phyloP scores from a whole-genome alignment of 352 stramenopile species.

The Elongisporangium anandrum region DNA sequence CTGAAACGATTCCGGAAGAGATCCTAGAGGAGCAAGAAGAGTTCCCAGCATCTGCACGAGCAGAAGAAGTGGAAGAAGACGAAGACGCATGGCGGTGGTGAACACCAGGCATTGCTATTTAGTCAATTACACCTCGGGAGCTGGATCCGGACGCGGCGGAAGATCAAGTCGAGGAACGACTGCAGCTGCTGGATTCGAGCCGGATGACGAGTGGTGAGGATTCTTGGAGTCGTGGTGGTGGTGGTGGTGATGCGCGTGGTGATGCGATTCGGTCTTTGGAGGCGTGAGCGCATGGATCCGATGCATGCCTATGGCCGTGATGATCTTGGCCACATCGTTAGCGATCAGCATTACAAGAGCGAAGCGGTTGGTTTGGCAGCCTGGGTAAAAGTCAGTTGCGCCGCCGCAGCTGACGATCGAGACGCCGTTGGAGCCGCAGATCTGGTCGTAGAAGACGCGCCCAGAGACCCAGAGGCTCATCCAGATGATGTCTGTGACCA shows the following conservation, averaged over 20 bases:
- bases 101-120: not conserved
- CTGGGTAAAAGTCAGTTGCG: slow-evolving; percentile 51
- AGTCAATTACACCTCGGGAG: not conserved
- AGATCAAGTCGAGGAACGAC: not conserved
- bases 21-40: slow-evolving; percentile 5
- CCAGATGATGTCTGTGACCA: slow-evolving; percentile 74
- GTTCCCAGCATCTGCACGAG: slow-evolving; percentile 18
- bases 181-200: not conserved
- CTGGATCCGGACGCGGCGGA: not conserved
- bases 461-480: slow-evolving; percentile 71
- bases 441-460: slow-evolving; percentile 70
- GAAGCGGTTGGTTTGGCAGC: slow-evolving; percentile 72
- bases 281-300: slow-evolving; percentile 32
- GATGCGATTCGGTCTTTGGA: slow-evolving; percentile 11
- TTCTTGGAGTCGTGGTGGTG: not conserved
- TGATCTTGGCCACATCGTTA: slow-evolving; percentile 52
- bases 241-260: not conserved
- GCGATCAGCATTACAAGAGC: slow-evolving; percentile 53
- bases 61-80: slow-evolving; percentile 44
- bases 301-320: slow-evolving; percentile 32
- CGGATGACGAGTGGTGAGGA: not conserved
- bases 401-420: slow-evolving; percentile 67
- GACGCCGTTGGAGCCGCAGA: slow-evolving; percentile 51
- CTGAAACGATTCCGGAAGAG: slow-evolving; percentile 36
- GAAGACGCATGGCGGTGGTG: slow-evolving; percentile 31